Conservation (phyloP, 1,284 basidiomycete species). For the Irpex sp. region DNA sequence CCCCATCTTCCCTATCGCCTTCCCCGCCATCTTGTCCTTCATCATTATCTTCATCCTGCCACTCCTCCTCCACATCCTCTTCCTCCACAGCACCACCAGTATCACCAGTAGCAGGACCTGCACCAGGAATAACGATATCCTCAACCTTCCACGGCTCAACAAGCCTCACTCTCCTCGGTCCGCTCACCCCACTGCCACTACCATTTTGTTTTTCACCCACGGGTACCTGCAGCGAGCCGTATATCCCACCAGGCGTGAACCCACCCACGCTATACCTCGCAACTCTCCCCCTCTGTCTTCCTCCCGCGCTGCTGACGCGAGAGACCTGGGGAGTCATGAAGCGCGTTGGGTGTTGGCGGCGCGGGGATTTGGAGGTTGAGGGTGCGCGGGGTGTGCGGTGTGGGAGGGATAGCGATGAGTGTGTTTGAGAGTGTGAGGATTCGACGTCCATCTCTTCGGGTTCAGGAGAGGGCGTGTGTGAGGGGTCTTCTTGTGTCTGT, state of each 20-base stretch:
- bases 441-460: too few relatives aligned
- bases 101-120: neutral
- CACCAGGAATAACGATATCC: constrained; percentile 46
- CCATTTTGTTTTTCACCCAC: too few relatives aligned
- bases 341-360: constrained; percentile 25
- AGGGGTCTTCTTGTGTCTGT: neutral
- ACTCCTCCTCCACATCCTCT: neutral
- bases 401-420: too few relatives aligned
- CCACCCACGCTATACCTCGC: constrained; percentile 26
- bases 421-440: too few relatives aligned
- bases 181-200: constrained; percentile 20
- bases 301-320: neutral
- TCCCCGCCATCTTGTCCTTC: constrained; percentile 6
- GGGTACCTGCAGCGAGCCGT: too few relatives aligned
- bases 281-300: too few relatives aligned
- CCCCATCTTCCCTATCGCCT: neutral
- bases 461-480: too few relatives aligned
- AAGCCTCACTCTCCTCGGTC: constrained; percentile 42
- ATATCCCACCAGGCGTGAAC: constrained; percentile 13
- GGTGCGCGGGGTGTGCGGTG: neutral
- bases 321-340: constrained; percentile 55
- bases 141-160: constrained; percentile 37
- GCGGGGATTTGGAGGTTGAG: constrained; percentile 9
- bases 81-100: constrained; percentile 5
- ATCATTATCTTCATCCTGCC: neutral